A percentile compares a stretch with the other conserved stretches of the same genome.
Evolutionary conservation across 2,329 filamentous ascomycete species (phyloP).

Genomic region (Clarireedia homoeocarpa): DNA sequence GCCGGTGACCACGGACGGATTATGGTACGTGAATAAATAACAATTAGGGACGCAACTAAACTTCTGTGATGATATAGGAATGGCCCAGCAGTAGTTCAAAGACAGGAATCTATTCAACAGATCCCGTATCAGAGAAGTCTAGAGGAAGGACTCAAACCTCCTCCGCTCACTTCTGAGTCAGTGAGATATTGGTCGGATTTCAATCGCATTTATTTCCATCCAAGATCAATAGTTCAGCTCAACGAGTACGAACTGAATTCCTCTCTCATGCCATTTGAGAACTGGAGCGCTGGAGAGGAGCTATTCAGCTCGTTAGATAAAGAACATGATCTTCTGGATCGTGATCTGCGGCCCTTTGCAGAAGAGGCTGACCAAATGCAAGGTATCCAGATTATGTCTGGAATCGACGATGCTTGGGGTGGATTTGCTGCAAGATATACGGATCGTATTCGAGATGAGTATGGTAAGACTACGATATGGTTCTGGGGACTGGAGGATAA

Average conservation of each 20-base stretch:
- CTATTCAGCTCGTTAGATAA: constrained; percentile 66
- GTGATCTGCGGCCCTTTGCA: constrained; percentile 79
- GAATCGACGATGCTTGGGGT: constrained; percentile 72
- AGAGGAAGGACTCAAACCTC: constrained; percentile 58
- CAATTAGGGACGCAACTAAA: constrained; percentile 8
- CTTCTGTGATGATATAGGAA: constrained; percentile 40
- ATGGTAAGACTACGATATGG: constrained; percentile 80
- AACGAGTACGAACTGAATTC: constrained; percentile 83
- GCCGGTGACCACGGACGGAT: constrained; percentile 21
- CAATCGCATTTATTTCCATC: constrained; percentile 86
- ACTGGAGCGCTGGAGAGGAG: constrained; percentile 64
- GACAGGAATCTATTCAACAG: constrained; percentile 56
- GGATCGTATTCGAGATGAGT: constrained; percentile 79
- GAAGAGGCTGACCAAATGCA: constrained; percentile 94
- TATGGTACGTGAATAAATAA: constrained; percentile 30
- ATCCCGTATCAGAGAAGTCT: constrained; percentile 75
- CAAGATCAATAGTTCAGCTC: constrained; percentile 76
- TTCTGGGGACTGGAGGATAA: constrained; percentile 73
- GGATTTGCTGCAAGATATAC: constrained; percentile 68
- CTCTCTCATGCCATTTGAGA: constrained; percentile 72
- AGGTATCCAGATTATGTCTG: constrained; percentile 69
- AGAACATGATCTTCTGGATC: constrained; percentile 80
- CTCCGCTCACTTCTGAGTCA: constrained; percentile 56
- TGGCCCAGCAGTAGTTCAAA: constrained; percentile 59
- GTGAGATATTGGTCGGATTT: constrained; percentile 98